phyloP scores from a whole-genome alignment of 2,329 filamentous ascomycete genomes.

The Fusarium staphyleae region DNA sequence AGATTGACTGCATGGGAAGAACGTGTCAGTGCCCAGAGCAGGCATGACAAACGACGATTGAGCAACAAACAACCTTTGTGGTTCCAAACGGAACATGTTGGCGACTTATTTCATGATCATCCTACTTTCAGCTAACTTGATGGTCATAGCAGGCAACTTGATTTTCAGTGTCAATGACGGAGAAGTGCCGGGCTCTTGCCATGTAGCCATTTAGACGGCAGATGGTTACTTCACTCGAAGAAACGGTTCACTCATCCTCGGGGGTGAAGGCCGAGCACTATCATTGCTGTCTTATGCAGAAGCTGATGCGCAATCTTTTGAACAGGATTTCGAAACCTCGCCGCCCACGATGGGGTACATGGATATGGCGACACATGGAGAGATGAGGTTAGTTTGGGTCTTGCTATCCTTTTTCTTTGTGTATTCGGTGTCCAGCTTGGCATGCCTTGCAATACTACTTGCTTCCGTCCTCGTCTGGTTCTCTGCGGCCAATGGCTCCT shows the following conservation, averaged over 20 bases:
- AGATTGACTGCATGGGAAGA: conserved; percentile 5
- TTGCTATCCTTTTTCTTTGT: conserved; percentile 21
- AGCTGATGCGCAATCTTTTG: conserved; percentile 38
- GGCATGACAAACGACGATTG: conserved; percentile 8
- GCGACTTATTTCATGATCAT: neutral
- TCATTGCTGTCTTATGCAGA: conserved; percentile 11
- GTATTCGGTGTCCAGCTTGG: neutral
- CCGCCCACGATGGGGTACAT: conserved; percentile 62
- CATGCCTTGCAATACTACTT: neutral
- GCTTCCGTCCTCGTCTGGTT: neutral
- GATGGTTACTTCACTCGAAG: conserved; percentile 8
- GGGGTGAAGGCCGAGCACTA: conserved; percentile 12
- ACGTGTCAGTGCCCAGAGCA: conserved; percentile 16
- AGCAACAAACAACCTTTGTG: conserved; percentile 16
- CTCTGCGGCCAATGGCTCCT: neutral
- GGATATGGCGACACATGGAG: conserved; percentile 58
- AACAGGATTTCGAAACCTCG: conserved; percentile 64
- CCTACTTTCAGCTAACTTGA: conserved; percentile 14
- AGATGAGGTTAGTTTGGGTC: conserved; percentile 60
- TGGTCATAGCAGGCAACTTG: neutral
- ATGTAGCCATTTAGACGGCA: neutral
- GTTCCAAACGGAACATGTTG: neutral
- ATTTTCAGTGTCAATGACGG: neutral
- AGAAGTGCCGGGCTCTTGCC: neutral
- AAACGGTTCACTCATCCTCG: conserved; percentile 6